Base-by-base conservation (phyloP, 352 stramenopile genomes). In the Phytophthora kernoviae region DNA sequence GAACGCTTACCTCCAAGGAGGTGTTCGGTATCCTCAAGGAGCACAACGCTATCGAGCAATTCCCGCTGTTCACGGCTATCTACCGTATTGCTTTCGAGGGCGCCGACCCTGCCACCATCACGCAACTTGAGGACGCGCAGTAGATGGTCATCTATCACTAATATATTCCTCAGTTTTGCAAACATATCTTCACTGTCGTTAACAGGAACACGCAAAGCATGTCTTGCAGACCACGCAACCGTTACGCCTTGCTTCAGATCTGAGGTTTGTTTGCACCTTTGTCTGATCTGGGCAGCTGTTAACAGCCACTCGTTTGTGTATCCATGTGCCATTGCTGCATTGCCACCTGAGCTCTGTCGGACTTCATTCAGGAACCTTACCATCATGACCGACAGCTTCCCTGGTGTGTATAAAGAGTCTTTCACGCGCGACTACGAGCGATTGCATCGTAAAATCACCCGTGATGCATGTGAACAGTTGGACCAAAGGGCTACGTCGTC, bases 51-150 rank as follows among this genome's bases (percentile, higher is more conserved):
- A 60, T 93, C 26, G 59, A 88, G 24, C 79, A 93, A 52, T 99
- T 99, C 70, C 91, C 91, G 33, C 74, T 98, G 7, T 96, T 98
- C 67, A 79, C 79, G 39, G 88, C 79, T 46, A 97, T 97, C 68
- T 98, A 98, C 73, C 82, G 95, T 59, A 98, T 99, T 68, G 81
- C 94, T 7, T 98, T 97, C 49, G 70, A 96, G 49, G 88, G 90
- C 10, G 86, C 79, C 27, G 78, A 93, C 61, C 81, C 96, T 17
- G 65, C 78, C 48, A 86, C 67, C 18, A 97, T 98, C 65, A 84
- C 77, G 47, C 54, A 88, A 55, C 65, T 93, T 18, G 61, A 70
- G 22, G 66, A 50, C 24, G 1, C 37, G 40, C 49, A 69, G 55
- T 69, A 70, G 53, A 20, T 12, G 42, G 30, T 17, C 32, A 5